These are phyloP conservation scores for Myriosclerotinia curreyana DNA, from an alignment of 2,329 filamentous ascomycete species.

Conservation along the genomic window DNA sequence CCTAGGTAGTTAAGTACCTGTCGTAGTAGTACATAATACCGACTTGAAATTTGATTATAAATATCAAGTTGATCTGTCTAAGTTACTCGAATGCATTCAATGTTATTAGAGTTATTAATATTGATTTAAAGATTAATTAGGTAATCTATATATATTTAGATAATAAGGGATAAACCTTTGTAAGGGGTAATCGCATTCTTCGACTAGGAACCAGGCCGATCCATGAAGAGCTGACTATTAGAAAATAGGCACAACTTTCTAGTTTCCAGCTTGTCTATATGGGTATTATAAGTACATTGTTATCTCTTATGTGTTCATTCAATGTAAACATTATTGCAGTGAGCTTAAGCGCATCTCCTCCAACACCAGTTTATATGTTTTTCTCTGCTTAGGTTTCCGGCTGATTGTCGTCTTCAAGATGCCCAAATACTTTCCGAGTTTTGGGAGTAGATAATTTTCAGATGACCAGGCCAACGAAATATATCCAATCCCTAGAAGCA, in stretches of 20 bases:
- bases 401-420: slow-evolving; percentile 55
- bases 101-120: background rate
- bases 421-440: slow-evolving; percentile 66
- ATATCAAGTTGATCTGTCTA: background rate
- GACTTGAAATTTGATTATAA: background rate
- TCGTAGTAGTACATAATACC: no score
- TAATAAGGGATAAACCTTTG: no score
- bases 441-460: slow-evolving; percentile 69
- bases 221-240: background rate
- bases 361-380: slow-evolving; percentile 79
- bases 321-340: slow-evolving; percentile 25
- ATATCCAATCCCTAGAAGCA: slow-evolving; percentile 67
- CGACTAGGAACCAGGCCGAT: no score
- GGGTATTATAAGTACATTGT: background rate
- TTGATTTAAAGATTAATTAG: no score
- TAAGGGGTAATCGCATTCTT: no score
- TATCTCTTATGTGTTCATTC: background rate
- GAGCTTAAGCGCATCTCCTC: slow-evolving; percentile 55
- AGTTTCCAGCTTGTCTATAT: background rate
- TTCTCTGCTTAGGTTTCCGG: slow-evolving; percentile 69
- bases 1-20: no score
- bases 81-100: background rate
- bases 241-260: background rate
- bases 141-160: no score
- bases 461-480: slow-evolving; percentile 66